phyloP scores from a whole-genome alignment of 2,329 filamentous ascomycete species.

The Sporothrix protearum region DNA sequence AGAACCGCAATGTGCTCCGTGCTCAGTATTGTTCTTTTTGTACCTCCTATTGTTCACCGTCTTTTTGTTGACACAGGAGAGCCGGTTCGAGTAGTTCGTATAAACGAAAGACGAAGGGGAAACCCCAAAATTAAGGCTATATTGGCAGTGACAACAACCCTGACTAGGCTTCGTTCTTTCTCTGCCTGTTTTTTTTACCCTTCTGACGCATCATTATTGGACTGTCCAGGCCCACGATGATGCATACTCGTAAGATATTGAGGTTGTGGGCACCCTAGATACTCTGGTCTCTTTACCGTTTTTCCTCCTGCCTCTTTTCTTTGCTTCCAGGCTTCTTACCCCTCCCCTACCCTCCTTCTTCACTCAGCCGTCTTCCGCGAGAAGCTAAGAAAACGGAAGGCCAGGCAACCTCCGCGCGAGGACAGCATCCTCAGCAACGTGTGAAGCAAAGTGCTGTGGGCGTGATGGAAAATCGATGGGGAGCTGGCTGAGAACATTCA shows the following conservation, averaged over 20 bases:
- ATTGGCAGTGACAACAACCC: no score
- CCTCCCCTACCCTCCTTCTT: not conserved
- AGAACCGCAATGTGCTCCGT: not conserved
- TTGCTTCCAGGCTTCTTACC: not conserved
- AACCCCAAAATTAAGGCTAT: not conserved
- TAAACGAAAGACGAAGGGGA: not conserved
- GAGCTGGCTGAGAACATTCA: not conserved
- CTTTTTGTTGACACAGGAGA: not conserved
- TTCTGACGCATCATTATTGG: no score
- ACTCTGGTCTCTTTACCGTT: not conserved
- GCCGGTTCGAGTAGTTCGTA: not conserved
- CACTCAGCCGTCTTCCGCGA: not conserved
- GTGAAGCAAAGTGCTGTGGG: not conserved
- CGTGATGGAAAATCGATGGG: not conserved
- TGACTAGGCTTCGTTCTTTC: no score
- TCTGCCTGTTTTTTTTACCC: no score
- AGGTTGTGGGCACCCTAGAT: no score
- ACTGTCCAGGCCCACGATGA: not conserved
- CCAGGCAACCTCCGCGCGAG: not conserved
- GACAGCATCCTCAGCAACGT: not conserved
- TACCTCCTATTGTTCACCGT: conserved; percentile 1
- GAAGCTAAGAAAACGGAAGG: not conserved
- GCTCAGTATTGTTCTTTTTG: not conserved
- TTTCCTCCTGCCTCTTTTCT: not conserved
- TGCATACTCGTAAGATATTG: not conserved